Conservation (phyloP, 148 eudicot species). For the Rhododendron kiyosumense region DNA sequence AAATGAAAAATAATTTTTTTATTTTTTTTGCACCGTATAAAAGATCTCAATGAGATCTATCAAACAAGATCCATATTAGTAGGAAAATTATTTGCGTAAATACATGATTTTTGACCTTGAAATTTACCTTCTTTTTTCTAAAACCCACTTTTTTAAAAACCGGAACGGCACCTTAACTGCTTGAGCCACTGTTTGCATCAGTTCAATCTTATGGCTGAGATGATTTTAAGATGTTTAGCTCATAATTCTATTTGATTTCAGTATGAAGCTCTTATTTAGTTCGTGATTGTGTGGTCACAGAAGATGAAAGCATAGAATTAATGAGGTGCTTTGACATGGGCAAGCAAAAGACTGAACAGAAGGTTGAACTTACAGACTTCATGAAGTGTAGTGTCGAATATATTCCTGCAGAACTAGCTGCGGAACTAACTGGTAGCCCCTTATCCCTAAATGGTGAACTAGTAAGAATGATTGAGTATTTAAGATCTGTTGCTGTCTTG, state of each 20-base stretch:
- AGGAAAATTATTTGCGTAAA: too few relatives aligned
- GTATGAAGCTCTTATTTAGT: not conserved
- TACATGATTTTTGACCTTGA: too few relatives aligned
- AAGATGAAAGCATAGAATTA: constrained; percentile 20
- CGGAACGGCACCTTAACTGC: too few relatives aligned
- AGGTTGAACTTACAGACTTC: constrained; percentile 26
- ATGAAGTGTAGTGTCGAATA: constrained; percentile 28
- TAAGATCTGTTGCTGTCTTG: not conserved
- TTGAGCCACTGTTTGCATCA: not conserved
- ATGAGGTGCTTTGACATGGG: constrained; percentile 32
- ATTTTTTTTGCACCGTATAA: too few relatives aligned
- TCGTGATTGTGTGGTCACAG: constrained; percentile 14
- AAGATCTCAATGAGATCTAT: too few relatives aligned
- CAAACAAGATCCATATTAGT: too few relatives aligned
- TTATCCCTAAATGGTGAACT: not conserved
- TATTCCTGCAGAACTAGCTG: constrained; percentile 54
- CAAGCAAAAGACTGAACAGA: constrained; percentile 13
- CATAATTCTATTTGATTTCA: not conserved
- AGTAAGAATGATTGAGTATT: not conserved
- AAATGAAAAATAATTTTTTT: too few relatives aligned
- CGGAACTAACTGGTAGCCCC: constrained; percentile 35
- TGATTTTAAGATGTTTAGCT: not conserved
- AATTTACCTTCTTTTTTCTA: too few relatives aligned
- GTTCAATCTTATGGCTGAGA: not conserved
- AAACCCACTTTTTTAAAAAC: too few relatives aligned